Conservation (phyloP, 768 basidiomycete genomes). For the Phylloporus arenicola region DNA sequence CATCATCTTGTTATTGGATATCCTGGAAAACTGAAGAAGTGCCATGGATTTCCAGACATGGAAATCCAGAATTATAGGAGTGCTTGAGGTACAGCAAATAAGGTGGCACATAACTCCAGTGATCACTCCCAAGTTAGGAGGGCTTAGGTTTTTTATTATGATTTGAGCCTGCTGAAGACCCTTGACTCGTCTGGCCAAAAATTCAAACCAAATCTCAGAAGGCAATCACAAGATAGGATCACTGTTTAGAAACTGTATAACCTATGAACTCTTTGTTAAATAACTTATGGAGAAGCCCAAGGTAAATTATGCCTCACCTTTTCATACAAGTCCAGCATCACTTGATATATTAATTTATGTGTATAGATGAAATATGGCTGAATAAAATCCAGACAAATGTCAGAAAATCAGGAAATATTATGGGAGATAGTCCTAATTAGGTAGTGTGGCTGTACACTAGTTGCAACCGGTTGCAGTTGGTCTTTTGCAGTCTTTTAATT, state of each 20-base stretch:
- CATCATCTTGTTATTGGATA: constrained; percentile 3
- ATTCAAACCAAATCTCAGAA: constrained; percentile 6
- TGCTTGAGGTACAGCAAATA: constrained; percentile 1
- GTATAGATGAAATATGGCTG: too few relatives aligned
- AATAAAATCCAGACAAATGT: too few relatives aligned
- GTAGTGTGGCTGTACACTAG: too few relatives aligned
- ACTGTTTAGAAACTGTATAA: not conserved
- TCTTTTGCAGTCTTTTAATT: too few relatives aligned
- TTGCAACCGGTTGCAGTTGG: too few relatives aligned
- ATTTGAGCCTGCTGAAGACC: constrained; percentile 6
- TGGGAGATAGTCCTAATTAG: too few relatives aligned
- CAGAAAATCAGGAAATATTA: too few relatives aligned
- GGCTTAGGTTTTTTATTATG: not conserved
- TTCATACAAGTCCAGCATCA: not conserved
- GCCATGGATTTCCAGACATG: constrained; percentile 11
- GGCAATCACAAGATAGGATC: constrained; percentile 6
- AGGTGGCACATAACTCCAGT: constrained; percentile 8
- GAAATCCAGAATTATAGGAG: constrained; percentile 7
- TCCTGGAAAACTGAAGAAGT: constrained; percentile 1
- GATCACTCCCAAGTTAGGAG: constrained; percentile 6
- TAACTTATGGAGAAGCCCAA: too few relatives aligned
- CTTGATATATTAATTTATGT: not conserved
- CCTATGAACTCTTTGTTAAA: not conserved
- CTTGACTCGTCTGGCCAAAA: not conserved
- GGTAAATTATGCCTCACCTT: not conserved